These are phyloP conservation scores for Phyllosticta paracitricarpa DNA, from an alignment of 2,329 filamentous ascomycete species.

Conservation along the genomic window DNA sequence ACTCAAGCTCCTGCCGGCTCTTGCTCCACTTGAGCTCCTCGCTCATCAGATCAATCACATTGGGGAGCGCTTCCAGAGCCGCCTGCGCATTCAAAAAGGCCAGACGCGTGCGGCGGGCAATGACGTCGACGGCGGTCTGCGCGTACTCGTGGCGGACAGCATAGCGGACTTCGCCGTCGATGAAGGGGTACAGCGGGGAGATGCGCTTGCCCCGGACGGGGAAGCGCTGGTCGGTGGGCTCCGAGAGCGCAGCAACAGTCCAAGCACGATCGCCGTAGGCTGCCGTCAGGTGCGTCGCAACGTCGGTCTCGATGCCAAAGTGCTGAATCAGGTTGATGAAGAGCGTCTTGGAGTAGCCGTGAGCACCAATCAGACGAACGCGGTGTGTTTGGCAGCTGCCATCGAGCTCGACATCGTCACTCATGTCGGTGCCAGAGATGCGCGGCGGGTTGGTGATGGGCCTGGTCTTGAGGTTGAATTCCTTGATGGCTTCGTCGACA, in stretches of 20 bases:
- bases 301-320: slow-evolving; percentile 83
- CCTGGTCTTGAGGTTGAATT: slow-evolving; percentile 53
- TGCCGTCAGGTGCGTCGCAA: slow-evolving; percentile 77
- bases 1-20: slow-evolving; percentile 65
- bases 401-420: slow-evolving; percentile 62
- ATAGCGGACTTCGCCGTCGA: slow-evolving; percentile 86
- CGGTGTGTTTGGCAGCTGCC: slow-evolving; percentile 76
- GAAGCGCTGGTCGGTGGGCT: slow-evolving; percentile 67
- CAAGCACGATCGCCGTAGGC: slow-evolving; percentile 90
- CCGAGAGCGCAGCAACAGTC: slow-evolving; percentile 74
- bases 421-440: slow-evolving; percentile 57
- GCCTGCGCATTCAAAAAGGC: slow-evolving; percentile 90
- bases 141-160: slow-evolving; percentile 84
- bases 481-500: slow-evolving; percentile 66
- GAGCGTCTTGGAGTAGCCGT: slow-evolving; percentile 80
- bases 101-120: slow-evolving; percentile 73
- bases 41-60: slow-evolving; percentile 80
- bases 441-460: slow-evolving; percentile 51
- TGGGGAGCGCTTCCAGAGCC: slow-evolving; percentile 73
- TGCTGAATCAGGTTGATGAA: slow-evolving; percentile 95
- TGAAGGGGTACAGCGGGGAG: slow-evolving; percentile 72
- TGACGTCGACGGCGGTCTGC: slow-evolving; percentile 78
- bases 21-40: slow-evolving; percentile 72
- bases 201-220: slow-evolving; percentile 75
- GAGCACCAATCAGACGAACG: slow-evolving; percentile 70